These are phyloP conservation scores for Lyophyllum shimeji DNA, from an alignment of 768 basidiomycete species.

Conservation along the genomic window DNA sequence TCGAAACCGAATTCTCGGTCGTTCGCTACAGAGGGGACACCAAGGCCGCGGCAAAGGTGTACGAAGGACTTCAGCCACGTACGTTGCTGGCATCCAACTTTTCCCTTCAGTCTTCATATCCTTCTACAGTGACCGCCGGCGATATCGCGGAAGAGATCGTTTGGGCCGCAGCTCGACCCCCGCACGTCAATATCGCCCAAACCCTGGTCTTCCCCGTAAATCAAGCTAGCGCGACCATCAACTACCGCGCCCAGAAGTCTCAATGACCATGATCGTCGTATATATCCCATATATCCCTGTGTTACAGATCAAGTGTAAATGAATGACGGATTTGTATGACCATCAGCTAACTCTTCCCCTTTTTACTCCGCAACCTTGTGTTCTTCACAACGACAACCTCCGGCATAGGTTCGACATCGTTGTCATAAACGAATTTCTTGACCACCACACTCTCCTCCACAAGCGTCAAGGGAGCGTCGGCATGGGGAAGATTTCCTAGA, in stretches of 20 bases:
- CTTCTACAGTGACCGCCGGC: conserved; percentile 62
- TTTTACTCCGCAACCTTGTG: conserved; percentile 60
- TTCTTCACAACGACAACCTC: conserved; percentile 39
- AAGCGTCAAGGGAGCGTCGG: conserved; percentile 58
- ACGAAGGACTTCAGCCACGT: conserved; percentile 87
- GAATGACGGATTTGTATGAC: conserved; percentile 13
- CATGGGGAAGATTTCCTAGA: conserved; percentile 68
- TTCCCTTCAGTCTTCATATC: conserved; percentile 2
- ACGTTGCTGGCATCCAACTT: conserved; percentile 28
- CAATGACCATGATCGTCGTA: conserved; percentile 12
- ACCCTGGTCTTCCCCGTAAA: conserved; percentile 76
- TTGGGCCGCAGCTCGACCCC: conserved; percentile 90
- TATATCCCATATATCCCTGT: conserved; percentile 9
- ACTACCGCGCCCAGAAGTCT: conserved; percentile 47
- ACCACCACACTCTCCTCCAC: conserved; percentile 66
- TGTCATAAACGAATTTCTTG: conserved; percentile 81
- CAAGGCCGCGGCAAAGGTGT: conserved; percentile 82
- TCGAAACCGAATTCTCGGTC: conserved; percentile 91
- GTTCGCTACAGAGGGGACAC: conserved; percentile 88
- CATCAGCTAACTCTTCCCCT: conserved; percentile 33
- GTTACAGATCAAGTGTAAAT: conserved; percentile 16
- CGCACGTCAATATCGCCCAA: conserved; percentile 91
- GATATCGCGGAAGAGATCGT: conserved; percentile 98
- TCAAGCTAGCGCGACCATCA: conserved; percentile 69
- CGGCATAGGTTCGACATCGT: conserved; percentile 48